phyloP scores from a whole-genome alignment of 164 flowering plant species.

The Piper longum region DNA sequence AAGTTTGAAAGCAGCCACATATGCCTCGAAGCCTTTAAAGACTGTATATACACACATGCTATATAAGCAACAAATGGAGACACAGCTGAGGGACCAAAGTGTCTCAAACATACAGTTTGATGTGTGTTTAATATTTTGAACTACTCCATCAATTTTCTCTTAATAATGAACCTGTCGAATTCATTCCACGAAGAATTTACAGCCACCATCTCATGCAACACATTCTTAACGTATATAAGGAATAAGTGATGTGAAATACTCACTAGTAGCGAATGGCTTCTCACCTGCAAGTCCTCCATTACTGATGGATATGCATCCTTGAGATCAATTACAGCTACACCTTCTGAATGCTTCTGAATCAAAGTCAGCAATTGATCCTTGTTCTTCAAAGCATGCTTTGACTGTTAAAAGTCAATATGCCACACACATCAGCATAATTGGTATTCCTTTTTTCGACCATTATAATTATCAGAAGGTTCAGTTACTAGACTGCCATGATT shows the following conservation, averaged over 20 bases:
- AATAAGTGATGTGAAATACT: too few species aligned
- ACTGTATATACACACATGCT: conserved; percentile 10
- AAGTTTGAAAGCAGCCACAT: conserved; percentile 41
- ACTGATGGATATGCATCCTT: conserved; percentile 63
- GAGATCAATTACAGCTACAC: conserved; percentile 50
- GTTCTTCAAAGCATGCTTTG: conserved; percentile 61
- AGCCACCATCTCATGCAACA: too few species aligned
- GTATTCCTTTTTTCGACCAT: background rate
- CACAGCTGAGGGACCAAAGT: too few species aligned
- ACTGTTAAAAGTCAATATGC: conserved; percentile 15
- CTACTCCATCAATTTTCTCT: too few species aligned
- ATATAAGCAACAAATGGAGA: too few species aligned
- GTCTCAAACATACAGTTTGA: too few species aligned
- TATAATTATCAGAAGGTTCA: background rate
- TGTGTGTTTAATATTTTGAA: too few species aligned
- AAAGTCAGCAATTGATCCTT: conserved; percentile 24
- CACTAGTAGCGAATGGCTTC: too few species aligned
- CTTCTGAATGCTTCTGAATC: conserved; percentile 45
- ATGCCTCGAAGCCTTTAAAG: conserved; percentile 26
- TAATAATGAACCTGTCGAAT: too few species aligned
- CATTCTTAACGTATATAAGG: too few species aligned
- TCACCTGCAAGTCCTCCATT: conserved; percentile 59
- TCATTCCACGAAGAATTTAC: too few species aligned
- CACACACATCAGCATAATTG: background rate
- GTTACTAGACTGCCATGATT: background rate